Percentiles rank a stretch among this genome's conserved stretches.
Evolutionary conservation across 192 early-diverging fungal species (phyloP).

Genomic region (Coemansia javaensis): DNA sequence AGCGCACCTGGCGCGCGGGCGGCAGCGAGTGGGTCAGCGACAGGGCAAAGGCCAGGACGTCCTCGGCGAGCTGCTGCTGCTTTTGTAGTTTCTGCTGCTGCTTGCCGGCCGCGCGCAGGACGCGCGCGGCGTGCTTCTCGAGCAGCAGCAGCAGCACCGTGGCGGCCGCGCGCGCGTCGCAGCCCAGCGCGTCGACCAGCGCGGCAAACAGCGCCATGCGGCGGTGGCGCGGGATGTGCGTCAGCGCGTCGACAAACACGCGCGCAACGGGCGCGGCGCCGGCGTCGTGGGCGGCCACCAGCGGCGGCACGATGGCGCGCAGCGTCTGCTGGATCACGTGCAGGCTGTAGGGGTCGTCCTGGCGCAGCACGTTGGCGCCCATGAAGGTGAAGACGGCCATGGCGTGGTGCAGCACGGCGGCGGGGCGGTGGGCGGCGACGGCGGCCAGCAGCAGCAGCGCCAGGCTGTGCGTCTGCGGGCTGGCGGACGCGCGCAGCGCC

Average conservation of each 20-base stretch:
- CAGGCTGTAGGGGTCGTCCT: conserved; percentile 96
- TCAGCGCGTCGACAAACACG: conserved; percentile 87
- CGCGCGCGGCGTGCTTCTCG: conserved; percentile 59
- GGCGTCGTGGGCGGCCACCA: conserved; percentile 37
- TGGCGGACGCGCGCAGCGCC: conserved; percentile 81
- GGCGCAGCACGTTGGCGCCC: conserved; percentile 90
- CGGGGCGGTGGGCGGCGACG: conserved; percentile 74
- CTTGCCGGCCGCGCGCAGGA: conserved; percentile 36
- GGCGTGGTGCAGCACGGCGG: conserved; percentile 82
- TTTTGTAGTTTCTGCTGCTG: too few relatives aligned
- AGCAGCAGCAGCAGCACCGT: conserved; percentile 61
- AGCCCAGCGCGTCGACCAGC: conserved; percentile 75
- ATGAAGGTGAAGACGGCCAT: conserved; percentile 99
- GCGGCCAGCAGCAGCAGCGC: conserved; percentile 81
- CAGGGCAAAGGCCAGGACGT: conserved; percentile 70
- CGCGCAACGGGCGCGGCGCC: conserved; percentile 73
- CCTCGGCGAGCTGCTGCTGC: too few relatives aligned
- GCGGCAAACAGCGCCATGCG: conserved; percentile 82
- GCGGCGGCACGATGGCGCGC: conserved; percentile 78
- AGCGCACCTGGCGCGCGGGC: conserved; percentile 59
- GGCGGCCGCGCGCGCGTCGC: conserved; percentile 48
- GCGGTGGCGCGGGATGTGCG: conserved; percentile 90
- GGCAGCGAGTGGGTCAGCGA: conserved; percentile 67
- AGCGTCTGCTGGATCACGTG: conserved; percentile 88
- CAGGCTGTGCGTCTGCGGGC: conserved; percentile 93